Percentiles rank a stretch among this genome's conserved stretches.
Conservation (phyloP, 1,139 yeast genomes). For the Blastobotrys illinoisensis region DNA sequence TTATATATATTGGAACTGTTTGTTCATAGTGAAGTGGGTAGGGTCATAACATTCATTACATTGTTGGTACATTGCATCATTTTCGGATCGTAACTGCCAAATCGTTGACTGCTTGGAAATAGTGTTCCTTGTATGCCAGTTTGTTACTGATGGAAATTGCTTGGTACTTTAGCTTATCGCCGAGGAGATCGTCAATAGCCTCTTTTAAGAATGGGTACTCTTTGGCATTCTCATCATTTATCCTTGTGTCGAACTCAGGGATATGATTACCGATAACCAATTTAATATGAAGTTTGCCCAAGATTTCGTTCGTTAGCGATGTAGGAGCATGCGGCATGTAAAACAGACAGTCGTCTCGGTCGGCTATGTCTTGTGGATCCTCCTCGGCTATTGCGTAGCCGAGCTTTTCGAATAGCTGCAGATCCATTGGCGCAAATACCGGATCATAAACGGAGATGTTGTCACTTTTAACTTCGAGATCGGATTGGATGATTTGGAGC, state of each 20-base stretch:
- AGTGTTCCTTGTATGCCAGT: constrained; percentile 24
- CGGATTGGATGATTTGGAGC: constrained; percentile 37
- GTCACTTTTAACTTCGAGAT: constrained; percentile 20
- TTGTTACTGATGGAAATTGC: constrained; percentile 17
- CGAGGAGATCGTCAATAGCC: constrained; percentile 10
- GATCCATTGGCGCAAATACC: constrained; percentile 46
- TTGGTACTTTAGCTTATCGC: background rate
- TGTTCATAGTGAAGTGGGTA: no score
- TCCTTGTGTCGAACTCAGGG: constrained; percentile 23
- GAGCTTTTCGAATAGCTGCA: constrained; percentile 25
- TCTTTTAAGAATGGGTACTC: constrained; percentile 20
- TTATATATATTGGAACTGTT: no score
- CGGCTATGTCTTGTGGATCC: background rate
- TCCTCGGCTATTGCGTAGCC: constrained; percentile 28
- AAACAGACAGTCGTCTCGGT: constrained; percentile 33
- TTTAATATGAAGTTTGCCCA: constrained; percentile 34
- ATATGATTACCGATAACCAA: constrained; percentile 35
- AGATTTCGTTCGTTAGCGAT: constrained; percentile 45
- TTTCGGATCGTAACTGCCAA: constrained; percentile 22
- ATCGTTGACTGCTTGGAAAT: constrained; percentile 35
- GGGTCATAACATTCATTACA: background rate
- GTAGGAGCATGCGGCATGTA: constrained; percentile 77
- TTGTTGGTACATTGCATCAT: background rate
- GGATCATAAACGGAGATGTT: constrained; percentile 62
- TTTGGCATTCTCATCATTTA: constrained; percentile 17